Evolutionary conservation across 176 grass and related monocot species (phyloP).

Genomic region (Eragrostis nindensis): DNA sequence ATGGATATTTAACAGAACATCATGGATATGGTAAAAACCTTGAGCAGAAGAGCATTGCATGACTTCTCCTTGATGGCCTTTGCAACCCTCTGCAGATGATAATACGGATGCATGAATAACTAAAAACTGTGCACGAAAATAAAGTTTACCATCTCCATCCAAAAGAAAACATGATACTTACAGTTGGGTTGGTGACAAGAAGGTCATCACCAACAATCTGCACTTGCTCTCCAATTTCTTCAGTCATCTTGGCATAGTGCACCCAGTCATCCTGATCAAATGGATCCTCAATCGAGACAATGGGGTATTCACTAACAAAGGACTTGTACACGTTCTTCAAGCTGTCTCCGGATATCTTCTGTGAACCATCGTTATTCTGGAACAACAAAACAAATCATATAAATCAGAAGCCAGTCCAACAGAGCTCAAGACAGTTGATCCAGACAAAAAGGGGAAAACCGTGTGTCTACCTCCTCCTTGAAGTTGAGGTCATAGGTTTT

Average conservation of each 20-base stretch:
- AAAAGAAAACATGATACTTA: conserved; percentile 21
- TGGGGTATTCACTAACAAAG: conserved; percentile 84
- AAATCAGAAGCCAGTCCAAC: background rate
- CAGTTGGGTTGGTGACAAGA: conserved; percentile 94
- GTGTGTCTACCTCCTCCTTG: conserved; percentile 75
- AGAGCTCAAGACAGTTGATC: background rate
- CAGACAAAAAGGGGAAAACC: background rate
- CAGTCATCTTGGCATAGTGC: conserved; percentile 88
- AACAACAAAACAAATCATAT: conserved; percentile 2
- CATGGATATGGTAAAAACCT: background rate
- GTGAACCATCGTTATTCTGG: conserved; percentile 93
- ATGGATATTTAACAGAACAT: background rate
- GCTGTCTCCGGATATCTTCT: conserved; percentile 96
- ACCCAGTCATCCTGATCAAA: conserved; percentile 98
- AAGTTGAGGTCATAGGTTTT: conserved; percentile 95
- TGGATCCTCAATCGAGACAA: conserved; percentile 92
- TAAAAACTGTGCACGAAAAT: background rate
- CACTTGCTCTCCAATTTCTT: conserved; percentile 79
- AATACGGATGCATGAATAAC: conserved; percentile 3
- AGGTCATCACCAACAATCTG: conserved; percentile 98
- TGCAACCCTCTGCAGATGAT: conserved; percentile 65
- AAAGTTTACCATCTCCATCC: background rate
- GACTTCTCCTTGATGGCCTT: conserved; percentile 94
- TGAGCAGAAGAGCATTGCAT: conserved; percentile 90
- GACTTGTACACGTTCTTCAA: conserved; percentile 98